Conservation (phyloP, 495 filamentous ascomycete genomes). For the Bombardia bombarda region DNA sequence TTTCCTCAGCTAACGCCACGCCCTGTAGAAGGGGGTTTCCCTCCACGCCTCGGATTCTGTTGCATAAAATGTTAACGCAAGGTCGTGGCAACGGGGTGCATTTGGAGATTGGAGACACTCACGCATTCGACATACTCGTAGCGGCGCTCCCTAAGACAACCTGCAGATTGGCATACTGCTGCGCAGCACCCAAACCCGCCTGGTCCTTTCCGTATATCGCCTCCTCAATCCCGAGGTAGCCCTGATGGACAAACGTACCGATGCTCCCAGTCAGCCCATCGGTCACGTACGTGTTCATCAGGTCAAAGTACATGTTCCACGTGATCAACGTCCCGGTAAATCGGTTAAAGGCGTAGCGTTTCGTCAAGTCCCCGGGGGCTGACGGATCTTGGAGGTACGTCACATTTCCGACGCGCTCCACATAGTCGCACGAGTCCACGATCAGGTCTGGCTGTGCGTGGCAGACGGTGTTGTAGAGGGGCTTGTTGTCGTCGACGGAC, state of each 20-base stretch:
- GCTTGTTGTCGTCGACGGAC: background rate
- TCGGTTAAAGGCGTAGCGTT: background rate
- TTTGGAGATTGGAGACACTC: background rate
- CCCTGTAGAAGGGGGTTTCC: background rate
- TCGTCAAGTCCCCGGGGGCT: background rate
- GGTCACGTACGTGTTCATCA: background rate
- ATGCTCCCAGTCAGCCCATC: too few relatives aligned
- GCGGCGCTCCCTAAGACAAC: background rate
- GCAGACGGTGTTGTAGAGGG: constrained; percentile 4
- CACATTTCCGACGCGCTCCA: background rate
- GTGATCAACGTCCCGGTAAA: background rate
- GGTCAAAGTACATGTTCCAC: background rate
- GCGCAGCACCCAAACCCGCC: background rate
- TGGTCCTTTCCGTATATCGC: background rate
- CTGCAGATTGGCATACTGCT: background rate
- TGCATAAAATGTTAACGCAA: background rate
- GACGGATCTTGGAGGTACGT: constrained; percentile 4
- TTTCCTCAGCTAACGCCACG: background rate
- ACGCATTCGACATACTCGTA: background rate
- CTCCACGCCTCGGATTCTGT: background rate
- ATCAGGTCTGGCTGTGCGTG: background rate
- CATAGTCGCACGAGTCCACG: constrained; percentile 1
- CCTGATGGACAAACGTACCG: too few relatives aligned
- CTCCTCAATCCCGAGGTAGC: background rate
- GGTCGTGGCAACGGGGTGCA: background rate